Evolutionary conservation across 192 early-diverging fungal species (phyloP).

Genomic region (Pilobolus umbonatus): DNA sequence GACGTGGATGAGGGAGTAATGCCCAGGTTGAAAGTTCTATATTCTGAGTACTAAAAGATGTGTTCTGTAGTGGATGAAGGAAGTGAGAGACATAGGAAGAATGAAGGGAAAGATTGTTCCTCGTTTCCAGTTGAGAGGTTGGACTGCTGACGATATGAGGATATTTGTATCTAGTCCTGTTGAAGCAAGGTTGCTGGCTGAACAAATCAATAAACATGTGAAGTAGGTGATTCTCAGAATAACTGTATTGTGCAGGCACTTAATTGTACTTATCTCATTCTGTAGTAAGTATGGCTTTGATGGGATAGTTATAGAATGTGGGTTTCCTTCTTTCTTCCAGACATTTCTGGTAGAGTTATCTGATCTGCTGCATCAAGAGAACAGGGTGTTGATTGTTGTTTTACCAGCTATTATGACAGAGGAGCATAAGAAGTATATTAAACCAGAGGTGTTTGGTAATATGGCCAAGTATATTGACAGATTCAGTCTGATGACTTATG

Average conservation of each 20-base stretch:
- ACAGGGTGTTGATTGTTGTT: conserved; percentile 26
- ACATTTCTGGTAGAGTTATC: conserved; percentile 17
- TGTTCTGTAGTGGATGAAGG: conserved; percentile 31
- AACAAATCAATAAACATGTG: conserved; percentile 22
- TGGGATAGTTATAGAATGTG: conserved; percentile 32
- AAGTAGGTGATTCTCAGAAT: conserved; percentile 17
- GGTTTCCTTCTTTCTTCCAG: conserved; percentile 18
- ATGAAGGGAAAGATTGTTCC: conserved; percentile 33
- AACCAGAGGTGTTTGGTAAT: conserved; percentile 10
- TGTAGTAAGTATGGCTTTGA: conserved; percentile 30
- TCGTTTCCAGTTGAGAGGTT: conserved; percentile 29
- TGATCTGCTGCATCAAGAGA: conserved; percentile 9
- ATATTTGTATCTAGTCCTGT: conserved; percentile 15
- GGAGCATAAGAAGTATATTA: conserved; percentile 11
- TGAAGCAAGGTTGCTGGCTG: conserved; percentile 12
- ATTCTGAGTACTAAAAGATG: neutral
- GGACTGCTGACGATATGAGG: conserved; percentile 20
- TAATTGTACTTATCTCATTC: neutral
- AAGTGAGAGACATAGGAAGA: conserved; percentile 22
- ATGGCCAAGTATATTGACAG: conserved; percentile 25
- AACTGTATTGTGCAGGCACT: neutral
- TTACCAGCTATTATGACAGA: conserved; percentile 24
- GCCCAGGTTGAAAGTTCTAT: conserved; percentile 6
- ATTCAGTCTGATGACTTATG: conserved; percentile 40
- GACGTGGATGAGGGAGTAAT: conserved; percentile 35